Percentiles rank a stretch among this genome's conserved stretches.
Conservation (phyloP, 1,284 basidiomycete genomes). For the Pisolithus thermaeus region DNA sequence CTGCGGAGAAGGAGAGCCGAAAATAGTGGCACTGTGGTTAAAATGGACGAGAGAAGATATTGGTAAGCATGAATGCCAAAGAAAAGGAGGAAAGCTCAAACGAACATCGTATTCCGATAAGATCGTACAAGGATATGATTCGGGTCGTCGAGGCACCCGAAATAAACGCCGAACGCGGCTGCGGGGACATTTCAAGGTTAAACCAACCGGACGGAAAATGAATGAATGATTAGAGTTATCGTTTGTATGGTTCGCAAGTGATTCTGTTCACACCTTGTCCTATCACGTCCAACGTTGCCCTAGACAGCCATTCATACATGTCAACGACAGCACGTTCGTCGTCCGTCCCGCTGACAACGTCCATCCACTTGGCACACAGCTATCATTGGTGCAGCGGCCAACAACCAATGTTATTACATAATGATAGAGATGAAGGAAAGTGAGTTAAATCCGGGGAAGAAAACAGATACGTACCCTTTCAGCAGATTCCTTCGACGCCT, state of each 20-base stretch:
- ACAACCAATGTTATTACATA: constrained; percentile 7
- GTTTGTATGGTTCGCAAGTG: neutral
- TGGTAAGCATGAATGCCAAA: constrained; percentile 4
- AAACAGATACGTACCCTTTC: constrained; percentile 14
- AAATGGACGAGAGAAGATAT: neutral
- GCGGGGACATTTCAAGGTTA: neutral
- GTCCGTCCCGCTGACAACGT: constrained; percentile 27
- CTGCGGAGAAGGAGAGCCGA: constrained; percentile 17
- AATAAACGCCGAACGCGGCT: constrained; percentile 42
- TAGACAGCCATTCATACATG: constrained; percentile 33
- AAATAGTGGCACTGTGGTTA: constrained; percentile 14
- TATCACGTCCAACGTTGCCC: constrained; percentile 40
- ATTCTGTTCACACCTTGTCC: constrained; percentile 34
- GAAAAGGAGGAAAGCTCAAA: neutral
- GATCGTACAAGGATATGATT: constrained; percentile 32
- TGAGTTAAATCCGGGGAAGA: neutral
- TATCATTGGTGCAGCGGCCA: constrained; percentile 14
- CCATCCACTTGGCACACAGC: constrained; percentile 43
- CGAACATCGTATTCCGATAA: constrained; percentile 32
- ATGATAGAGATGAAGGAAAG: no score
- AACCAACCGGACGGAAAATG: neutral
- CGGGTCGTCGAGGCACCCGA: constrained; percentile 30
- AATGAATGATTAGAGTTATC: no score
- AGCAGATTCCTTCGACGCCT: constrained; percentile 27
- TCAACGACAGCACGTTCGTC: constrained; percentile 35